Conservation (phyloP, 306 rosid genomes). For the Pachyrhizus erosus region DNA sequence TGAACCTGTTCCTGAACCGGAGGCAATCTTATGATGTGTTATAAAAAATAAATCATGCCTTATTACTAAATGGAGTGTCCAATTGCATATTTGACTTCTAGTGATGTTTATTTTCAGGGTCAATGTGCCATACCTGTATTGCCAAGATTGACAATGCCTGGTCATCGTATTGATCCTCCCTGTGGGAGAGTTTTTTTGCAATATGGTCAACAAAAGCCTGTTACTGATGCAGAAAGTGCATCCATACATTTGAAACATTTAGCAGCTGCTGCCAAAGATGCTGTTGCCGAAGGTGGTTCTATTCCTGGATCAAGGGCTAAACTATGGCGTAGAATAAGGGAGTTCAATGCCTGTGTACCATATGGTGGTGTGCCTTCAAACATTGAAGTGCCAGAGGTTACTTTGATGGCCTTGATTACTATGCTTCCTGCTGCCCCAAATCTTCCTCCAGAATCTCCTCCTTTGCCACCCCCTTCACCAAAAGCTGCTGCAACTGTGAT, state of each 20-base stretch:
- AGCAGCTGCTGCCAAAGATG: slow-evolving; percentile 96
- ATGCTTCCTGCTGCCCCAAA: slow-evolving; percentile 98
- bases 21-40: slow-evolving; percentile 21
- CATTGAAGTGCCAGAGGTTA: slow-evolving; percentile 98
- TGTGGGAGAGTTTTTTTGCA: slow-evolving; percentile 92
- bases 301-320: slow-evolving; percentile 99
- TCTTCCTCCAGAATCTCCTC: slow-evolving; percentile 98
- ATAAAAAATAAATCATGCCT: slow-evolving; percentile 19
- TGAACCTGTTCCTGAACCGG: slow-evolving; percentile 18
- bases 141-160: slow-evolving; percentile 99
- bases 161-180: slow-evolving; percentile 97
- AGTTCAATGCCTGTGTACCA: slow-evolving; percentile 96
- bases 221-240: slow-evolving; percentile 79
- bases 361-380: slow-evolving; percentile 79
- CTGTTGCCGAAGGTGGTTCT: slow-evolving; percentile 99
- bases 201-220: slow-evolving; percentile 65
- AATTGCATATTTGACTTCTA: slow-evolving; percentile 52
- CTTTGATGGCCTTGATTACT: slow-evolving; percentile 97
- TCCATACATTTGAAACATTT: slow-evolving; percentile 91
- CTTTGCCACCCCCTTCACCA: slow-evolving; percentile 99
- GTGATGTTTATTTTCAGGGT: slow-evolving; percentile 61
- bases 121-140: slow-evolving; percentile 90
- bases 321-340: slow-evolving; percentile 99
- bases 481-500: slow-evolving; percentile 99
- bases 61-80: slow-evolving; percentile 21